phyloP scores from a whole-genome alignment of 352 stramenopile species.

The Thraustochytrium sp. region DNA sequence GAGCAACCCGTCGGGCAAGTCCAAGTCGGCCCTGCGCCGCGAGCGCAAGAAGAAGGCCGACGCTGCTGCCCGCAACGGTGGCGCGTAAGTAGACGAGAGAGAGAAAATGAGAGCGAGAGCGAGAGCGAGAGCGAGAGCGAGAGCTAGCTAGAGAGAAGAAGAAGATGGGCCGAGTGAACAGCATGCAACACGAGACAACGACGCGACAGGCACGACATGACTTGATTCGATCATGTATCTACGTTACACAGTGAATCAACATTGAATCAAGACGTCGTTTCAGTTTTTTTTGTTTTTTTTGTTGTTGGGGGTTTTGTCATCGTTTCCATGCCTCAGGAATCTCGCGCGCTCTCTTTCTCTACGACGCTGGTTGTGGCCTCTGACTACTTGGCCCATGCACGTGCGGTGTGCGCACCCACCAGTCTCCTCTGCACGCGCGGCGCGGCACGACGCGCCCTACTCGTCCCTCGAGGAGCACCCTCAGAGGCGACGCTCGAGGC shows the following conservation, averaged over 20 bases:
- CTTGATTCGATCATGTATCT: no score
- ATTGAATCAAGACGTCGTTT: background rate
- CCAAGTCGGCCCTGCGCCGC: background rate
- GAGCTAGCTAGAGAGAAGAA: no score
- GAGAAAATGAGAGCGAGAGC: no score
- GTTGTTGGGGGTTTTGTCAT: no score
- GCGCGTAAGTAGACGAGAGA: background rate
- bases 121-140: no score
- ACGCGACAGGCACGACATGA: no score
- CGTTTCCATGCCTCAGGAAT: no score
- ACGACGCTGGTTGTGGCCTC: no score
- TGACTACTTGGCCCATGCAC: background rate
- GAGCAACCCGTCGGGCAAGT: background rate
- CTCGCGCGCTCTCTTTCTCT: no score
- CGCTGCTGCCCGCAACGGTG: background rate
- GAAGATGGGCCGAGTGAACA: no score
- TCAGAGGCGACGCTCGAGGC: conserved; percentile 70
- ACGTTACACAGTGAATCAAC: no score
- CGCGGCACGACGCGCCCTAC: background rate
- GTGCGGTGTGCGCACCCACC: background rate
- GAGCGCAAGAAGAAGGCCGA: conserved; percentile 26
- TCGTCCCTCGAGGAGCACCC: background rate
- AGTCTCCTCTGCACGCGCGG: background rate
- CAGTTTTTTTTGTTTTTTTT: background rate
- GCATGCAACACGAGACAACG: no score